phyloP scores from a whole-genome alignment of 257 asterid genomes.

The Solanum gracilifrons region DNA sequence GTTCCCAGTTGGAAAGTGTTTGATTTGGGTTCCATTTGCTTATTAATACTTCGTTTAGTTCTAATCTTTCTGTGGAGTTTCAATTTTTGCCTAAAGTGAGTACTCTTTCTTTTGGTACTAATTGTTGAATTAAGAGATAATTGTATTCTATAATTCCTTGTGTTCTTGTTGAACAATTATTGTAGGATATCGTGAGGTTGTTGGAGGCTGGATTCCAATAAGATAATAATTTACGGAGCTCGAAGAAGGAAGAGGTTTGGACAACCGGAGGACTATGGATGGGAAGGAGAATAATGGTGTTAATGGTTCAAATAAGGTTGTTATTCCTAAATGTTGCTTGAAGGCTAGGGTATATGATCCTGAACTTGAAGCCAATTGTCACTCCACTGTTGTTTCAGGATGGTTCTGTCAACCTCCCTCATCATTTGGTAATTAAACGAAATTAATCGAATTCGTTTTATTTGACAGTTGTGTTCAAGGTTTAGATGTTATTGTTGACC shows the following conservation, averaged over 20 bases:
- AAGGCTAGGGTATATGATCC: slow-evolving; percentile 65
- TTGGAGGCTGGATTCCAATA: slow-evolving; percentile 86
- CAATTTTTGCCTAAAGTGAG: neutral
- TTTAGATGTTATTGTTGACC: neutral
- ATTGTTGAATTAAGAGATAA: neutral
- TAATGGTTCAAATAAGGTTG: slow-evolving; percentile 31
- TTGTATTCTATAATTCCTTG: neutral
- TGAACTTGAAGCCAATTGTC: slow-evolving; percentile 59
- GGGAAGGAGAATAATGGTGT: slow-evolving; percentile 60
- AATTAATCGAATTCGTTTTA: neutral
- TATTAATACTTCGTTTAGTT: neutral
- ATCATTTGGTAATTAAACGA: slow-evolving; percentile 33
- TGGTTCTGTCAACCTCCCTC: slow-evolving; percentile 65
- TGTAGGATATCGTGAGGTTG: slow-evolving; percentile 2
- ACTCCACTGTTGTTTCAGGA: slow-evolving; percentile 88
- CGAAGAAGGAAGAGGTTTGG: slow-evolving; percentile 69
- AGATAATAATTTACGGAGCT: slow-evolving; percentile 68
- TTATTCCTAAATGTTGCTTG: slow-evolving; percentile 83
- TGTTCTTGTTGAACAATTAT: neutral
- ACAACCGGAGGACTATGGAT: slow-evolving; percentile 70
- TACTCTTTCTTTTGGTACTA: neutral
- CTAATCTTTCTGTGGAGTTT: neutral
- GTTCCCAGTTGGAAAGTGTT: neutral
- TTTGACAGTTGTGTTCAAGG: neutral
- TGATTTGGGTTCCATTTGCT: neutral